These are phyloP conservation scores for Artemisia argyi DNA, from an alignment of 129 eudicot genomes.

Conservation along the genomic window DNA sequence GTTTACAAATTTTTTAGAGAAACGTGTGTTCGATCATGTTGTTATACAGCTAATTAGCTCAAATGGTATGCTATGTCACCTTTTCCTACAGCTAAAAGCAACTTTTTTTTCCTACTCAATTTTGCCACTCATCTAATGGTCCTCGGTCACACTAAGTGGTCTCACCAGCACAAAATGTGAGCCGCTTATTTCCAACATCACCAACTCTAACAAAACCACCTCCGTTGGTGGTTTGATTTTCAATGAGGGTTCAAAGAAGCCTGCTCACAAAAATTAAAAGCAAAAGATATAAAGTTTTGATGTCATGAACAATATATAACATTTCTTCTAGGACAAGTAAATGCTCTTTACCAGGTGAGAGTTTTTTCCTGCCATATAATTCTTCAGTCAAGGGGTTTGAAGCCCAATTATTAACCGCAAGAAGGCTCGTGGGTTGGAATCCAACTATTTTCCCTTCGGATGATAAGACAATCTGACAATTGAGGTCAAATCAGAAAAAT, in stretches of 20 bases:
- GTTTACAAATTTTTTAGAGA: slow-evolving; percentile 4
- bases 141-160: slow-evolving; percentile 38
- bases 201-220: slow-evolving; percentile 71
- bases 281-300: slow-evolving; percentile 5
- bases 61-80: not conserved
- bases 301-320: not conserved
- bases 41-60: slow-evolving; percentile 18
- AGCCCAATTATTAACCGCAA: slow-evolving; percentile 84
- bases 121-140: not conserved
- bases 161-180: slow-evolving; percentile 73
- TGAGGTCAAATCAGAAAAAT: not conserved
- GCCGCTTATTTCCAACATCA: slow-evolving; percentile 54
- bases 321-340: not conserved
- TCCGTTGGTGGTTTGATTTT: slow-evolving; percentile 52
- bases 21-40: not conserved
- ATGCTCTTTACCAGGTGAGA: slow-evolving; percentile 70
- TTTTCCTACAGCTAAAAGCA: too few species aligned
- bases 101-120: slow-evolving; percentile 17
- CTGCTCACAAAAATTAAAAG: slow-evolving; percentile 38
- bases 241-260: slow-evolving; percentile 64
- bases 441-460: slow-evolving; percentile 61
- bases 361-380: slow-evolving; percentile 65
- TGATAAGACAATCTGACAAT: slow-evolving; percentile 72
- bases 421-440: slow-evolving; percentile 84
- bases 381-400: slow-evolving; percentile 75